Conservation (phyloP, 1,139 yeast genomes). For the Blastobotrys ciferrii region DNA sequence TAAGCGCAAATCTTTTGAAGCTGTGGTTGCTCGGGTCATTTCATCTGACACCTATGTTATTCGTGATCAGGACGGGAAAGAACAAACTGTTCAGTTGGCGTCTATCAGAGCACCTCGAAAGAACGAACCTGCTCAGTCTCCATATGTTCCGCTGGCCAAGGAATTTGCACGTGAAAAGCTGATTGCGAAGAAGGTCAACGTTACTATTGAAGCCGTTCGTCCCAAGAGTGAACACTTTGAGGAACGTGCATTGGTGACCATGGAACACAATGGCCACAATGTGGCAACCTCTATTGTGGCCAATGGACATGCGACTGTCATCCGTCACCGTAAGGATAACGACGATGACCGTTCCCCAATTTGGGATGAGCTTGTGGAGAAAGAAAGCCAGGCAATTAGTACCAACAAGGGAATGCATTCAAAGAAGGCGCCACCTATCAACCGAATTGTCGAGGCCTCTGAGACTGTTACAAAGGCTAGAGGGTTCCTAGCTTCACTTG, state of each 20-base stretch:
- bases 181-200: constrained; percentile 66
- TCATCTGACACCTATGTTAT: constrained; percentile 68
- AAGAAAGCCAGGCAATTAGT: constrained; percentile 60
- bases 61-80: constrained; percentile 40
- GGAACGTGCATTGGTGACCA: constrained; percentile 62
- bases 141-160: constrained; percentile 61
- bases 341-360: constrained; percentile 64
- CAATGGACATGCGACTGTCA: constrained; percentile 73
- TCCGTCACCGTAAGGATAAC: constrained; percentile 69
- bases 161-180: constrained; percentile 68
- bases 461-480: constrained; percentile 71
- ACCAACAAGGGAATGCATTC: constrained; percentile 62
- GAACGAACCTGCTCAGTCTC: constrained; percentile 56
- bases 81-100: constrained; percentile 63
- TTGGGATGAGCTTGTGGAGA: constrained; percentile 75
- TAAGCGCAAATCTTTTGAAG: constrained; percentile 46
- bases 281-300: constrained; percentile 61
- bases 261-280: constrained; percentile 52
- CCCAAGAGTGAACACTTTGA: constrained; percentile 64
- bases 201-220: constrained; percentile 64
- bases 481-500: constrained; percentile 68
- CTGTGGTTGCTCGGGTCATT: constrained; percentile 56
- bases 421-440: constrained; percentile 55
- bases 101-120: constrained; percentile 73
- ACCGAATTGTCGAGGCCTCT: constrained; percentile 74